phyloP scores from a whole-genome alignment of 257 asterid genomes.

The Eustoma russellianum region DNA sequence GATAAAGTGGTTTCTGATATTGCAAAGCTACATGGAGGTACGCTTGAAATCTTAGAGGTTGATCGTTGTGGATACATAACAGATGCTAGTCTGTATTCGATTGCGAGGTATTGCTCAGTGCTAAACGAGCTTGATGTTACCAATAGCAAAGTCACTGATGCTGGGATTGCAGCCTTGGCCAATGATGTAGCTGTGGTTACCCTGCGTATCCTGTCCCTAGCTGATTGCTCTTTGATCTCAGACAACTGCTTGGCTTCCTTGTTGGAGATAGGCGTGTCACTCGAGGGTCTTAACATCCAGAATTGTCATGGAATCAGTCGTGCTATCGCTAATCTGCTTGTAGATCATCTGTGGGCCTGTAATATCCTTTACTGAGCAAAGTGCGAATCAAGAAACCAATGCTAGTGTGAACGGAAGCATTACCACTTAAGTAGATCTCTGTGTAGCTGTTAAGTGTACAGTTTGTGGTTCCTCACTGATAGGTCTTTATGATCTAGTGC shows the following conservation, averaged over 20 bases:
- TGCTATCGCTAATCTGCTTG: constrained; percentile 31
- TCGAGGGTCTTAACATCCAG: constrained; percentile 68
- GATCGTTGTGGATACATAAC: constrained; percentile 56
- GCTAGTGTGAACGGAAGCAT: constrained; percentile 6
- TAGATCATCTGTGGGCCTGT: constrained; percentile 72
- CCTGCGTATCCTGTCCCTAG: constrained; percentile 55
- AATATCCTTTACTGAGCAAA: constrained; percentile 49
- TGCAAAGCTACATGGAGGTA: constrained; percentile 50
- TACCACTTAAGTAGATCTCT: constrained; percentile 6
- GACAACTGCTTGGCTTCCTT: constrained; percentile 49
- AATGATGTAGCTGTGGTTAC: constrained; percentile 31
- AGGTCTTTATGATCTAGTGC: constrained; percentile 32
- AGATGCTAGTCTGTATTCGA: constrained; percentile 48
- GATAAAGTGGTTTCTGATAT: constrained; percentile 46
- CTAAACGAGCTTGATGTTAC: constrained; percentile 66
- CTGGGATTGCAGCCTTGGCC: constrained; percentile 55
- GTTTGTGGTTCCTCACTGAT: constrained; percentile 36
- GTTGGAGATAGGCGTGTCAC: constrained; percentile 36
- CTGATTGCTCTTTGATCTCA: constrained; percentile 48
- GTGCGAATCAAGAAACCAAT: no score
- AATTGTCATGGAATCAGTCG: constrained; percentile 50
- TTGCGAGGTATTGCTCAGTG: constrained; percentile 46
- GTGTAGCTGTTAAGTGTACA: constrained; percentile 23
- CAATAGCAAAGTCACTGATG: constrained; percentile 41
- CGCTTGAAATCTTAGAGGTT: constrained; percentile 58